Conservation (phyloP, 179 eudicot species). For the Carnegiea gigantea region DNA sequence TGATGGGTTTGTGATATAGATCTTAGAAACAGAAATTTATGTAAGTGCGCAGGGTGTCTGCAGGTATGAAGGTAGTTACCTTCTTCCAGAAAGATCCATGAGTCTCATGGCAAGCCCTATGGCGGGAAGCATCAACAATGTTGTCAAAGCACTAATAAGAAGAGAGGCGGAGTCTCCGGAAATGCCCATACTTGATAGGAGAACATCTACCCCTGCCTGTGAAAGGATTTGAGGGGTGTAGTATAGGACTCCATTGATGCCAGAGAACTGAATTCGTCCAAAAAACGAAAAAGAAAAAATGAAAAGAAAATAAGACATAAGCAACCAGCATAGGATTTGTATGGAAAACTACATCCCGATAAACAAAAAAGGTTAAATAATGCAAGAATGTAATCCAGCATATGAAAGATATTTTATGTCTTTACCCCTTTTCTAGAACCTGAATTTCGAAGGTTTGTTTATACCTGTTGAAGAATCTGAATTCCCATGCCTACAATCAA, state of each 20-base stretch:
- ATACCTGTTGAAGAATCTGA: conserved; percentile 53
- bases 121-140: conserved; percentile 53
- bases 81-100: conserved; percentile 55
- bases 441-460: neutral
- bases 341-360: neutral
- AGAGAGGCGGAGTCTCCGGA: conserved; percentile 47
- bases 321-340: neutral
- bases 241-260: conserved; percentile 55
- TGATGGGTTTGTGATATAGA: neutral
- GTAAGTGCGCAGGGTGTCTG: neutral
- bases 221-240: conserved; percentile 59
- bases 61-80: conserved; percentile 27
- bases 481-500: conserved; percentile 46
- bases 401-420: neutral
- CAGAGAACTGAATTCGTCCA: conserved; percentile 38
- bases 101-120: conserved; percentile 52
- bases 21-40: neutral
- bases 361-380: neutral
- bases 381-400: neutral
- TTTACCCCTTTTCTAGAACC: neutral
- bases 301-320: neutral
- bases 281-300: neutral
- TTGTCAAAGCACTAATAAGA: conserved; percentile 46
- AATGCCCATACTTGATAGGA: conserved; percentile 43
- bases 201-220: conserved; percentile 54